Evolutionary conservation across 176 grass and related monocot genomes (phyloP), one percentile per base, ranked within the genome.

Genomic region (Oropetium thomaeum): DNA sequence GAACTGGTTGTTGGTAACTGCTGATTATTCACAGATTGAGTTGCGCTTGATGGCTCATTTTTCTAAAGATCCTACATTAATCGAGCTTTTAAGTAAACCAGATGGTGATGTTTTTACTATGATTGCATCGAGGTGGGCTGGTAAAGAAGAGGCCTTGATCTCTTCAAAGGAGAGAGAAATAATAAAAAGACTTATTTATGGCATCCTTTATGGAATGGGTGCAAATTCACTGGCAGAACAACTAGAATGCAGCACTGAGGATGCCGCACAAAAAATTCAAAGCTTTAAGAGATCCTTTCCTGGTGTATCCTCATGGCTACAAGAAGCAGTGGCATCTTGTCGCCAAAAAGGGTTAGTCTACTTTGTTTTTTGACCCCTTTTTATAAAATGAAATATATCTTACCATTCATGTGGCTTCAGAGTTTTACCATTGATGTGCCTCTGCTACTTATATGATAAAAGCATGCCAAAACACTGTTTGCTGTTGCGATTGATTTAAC

Each of bases 181-280:
- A 52, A 88, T 86, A 45, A 98, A 94, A 85, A 94, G 84, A 85
- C 87, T 98, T 34, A 93, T 98, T 73, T 98, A 98, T 58, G 89
- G 86, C 42, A 94, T 98, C 44, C 79, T 94, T 8, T 98, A 98
- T 65, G 95, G 95, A 65, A 98, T 98, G 95, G 95, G 91, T n/a
- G 78, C 91, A 67, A 91, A 89, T 44, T 79, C 91, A 57, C 91
- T 98, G 74, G 88, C 86, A 44, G 95, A 98, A 63, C 87, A 98
- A 75, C 87, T 98, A 55, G 64, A 89, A 66, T 98, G 95, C 76
- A 93, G 86, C 76, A 67, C 78, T 60, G 72, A 81, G 20, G 91
- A 98, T 65, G 95, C 95, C 73, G 82, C 65, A 28, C 75, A 87
- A 12, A 98, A 98, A 87, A 94, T 98, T 78, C 86, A 81, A 78